These are phyloP conservation scores for Lecanoromycetidae sp. DNA, from an alignment of 2,329 filamentous ascomycete genomes.

Conservation along the genomic window DNA sequence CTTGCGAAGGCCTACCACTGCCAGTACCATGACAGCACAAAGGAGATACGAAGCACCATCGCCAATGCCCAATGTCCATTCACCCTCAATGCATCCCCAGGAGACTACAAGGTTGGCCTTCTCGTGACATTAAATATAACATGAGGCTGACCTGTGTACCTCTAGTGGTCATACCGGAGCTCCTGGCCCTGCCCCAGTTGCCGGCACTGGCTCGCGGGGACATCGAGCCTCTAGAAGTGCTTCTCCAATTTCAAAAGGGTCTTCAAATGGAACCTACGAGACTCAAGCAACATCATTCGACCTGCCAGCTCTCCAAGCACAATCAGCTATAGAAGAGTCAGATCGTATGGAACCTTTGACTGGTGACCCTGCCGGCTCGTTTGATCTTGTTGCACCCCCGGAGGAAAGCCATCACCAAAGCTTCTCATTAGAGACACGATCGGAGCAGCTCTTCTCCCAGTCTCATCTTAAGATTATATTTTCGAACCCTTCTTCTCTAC, in stretches of 20 bases:
- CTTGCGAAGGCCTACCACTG: conserved; percentile 6
- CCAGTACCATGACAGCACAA: background rate
- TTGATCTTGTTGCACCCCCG: conserved; percentile 18
- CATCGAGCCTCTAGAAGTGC: conserved; percentile 6
- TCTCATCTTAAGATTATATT: conserved; percentile 57
- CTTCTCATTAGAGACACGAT: conserved; percentile 50
- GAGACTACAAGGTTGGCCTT: conserved; percentile 5
- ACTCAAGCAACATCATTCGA: conserved; percentile 15
- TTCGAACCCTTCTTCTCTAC: conserved; percentile 48
- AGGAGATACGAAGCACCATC: conserved; percentile 3
- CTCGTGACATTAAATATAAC: background rate
- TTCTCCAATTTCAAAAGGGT: conserved; percentile 11
- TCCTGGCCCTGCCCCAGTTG: background rate
- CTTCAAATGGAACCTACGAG: conserved; percentile 16
- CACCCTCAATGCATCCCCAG: background rate
- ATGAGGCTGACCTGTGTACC: background rate
- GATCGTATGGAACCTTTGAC: conserved; percentile 17
- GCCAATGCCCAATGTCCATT: conserved; percentile 1
- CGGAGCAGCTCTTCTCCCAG: conserved; percentile 53
- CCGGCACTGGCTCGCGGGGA: background rate
- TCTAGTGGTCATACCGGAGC: background rate
- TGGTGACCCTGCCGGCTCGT: conserved; percentile 17
- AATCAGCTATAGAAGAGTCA: conserved; percentile 14
- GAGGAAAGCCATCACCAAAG: conserved; percentile 21
- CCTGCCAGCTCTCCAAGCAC: conserved; percentile 16